Base-by-base conservation (phyloP, 768 basidiomycete species). In the Wakefieldia striispora region DNA sequence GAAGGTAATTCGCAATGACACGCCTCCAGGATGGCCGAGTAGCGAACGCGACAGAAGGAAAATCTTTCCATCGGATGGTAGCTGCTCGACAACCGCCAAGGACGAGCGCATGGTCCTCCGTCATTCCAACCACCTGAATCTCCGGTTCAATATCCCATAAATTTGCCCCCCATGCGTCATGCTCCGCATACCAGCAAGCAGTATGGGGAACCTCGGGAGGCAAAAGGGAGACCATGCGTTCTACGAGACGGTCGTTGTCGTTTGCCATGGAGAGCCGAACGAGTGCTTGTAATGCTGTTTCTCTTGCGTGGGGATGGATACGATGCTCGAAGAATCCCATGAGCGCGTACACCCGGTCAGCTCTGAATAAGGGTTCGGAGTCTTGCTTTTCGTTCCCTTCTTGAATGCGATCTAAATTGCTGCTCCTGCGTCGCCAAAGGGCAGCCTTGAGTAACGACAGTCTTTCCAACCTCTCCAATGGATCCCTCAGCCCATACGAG, bases 261-360 rank as follows among this genome's bases (percentile, higher is more conserved):
- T 66, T 64, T 0, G 50, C 64, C 53, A 66, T 57, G 9, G 63
- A 63, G 4, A 63, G 42, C 27, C 58, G 45, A 3, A 47, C 56
- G n/a, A 59, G 47, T 6, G 63, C 60, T 43, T 65, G 60, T 29
- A 59, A 1, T 27, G 56, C 48, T 14, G 50, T 63, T 26, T 62
- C 61, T 31, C 39, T 17, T 14, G 26, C 14, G 17, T 60, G 35
- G 11, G 57, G 63, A 11, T 39, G 23, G 26, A 65, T 63, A 1
- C 54, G 65, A 42, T 62, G 62, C 27, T 55, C 50, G 19, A 67
- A 63, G 38, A 67, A 62, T 3, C 56, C 55, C 65, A 61, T 62
- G 1, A 67, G 53, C 10, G 62, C 52, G 9, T 62, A 64, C 27
- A 66, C 62, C 21, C 49, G 64, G 21, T 62, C 63, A 35, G 57